A percentile compares a stretch with the other conserved stretches of the same genome.
These are phyloP conservation scores for Asterophora lycoperdoides DNA, from an alignment of 768 basidiomycete species.

Conservation along the genomic window DNA sequence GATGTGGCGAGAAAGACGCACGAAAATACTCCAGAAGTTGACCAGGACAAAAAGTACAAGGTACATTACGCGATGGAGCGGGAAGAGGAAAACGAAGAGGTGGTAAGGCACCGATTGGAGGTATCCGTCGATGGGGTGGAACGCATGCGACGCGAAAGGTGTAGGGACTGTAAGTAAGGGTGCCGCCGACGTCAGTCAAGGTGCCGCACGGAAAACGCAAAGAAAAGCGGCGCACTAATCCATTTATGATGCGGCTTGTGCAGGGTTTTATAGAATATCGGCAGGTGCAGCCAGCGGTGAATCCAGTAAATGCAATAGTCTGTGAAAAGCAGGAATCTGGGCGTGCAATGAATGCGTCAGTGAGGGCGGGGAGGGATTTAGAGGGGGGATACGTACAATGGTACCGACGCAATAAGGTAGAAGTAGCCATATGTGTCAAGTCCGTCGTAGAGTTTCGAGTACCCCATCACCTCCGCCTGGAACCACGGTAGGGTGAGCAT, in stretches of 20 bases:
- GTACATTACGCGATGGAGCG: constrained; percentile 81
- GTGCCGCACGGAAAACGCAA: not conserved
- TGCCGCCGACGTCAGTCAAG: constrained; percentile 3
- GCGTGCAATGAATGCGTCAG: not conserved
- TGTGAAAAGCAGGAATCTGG: constrained; percentile 78
- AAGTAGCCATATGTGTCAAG: constrained; percentile 75
- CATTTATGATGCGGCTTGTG: constrained; percentile 99
- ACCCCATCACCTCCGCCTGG: constrained; percentile 84
- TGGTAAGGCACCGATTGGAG: constrained; percentile 95
- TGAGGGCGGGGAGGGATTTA: not conserved
- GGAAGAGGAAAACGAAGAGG: constrained; percentile 85
- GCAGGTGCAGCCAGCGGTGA: constrained; percentile 87
- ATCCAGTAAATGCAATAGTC: constrained; percentile 96
- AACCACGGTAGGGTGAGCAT: constrained; percentile 92
- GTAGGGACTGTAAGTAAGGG: constrained; percentile 69
- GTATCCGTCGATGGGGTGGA: constrained; percentile 95
- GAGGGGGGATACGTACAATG: constrained; percentile 47
- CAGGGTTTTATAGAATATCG: constrained; percentile 79
- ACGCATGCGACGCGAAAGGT: constrained; percentile 95
- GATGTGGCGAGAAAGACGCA: constrained; percentile 33
- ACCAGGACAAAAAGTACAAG: constrained; percentile 85
- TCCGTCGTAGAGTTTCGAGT: constrained; percentile 73
- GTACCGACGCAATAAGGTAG: constrained; percentile 64
- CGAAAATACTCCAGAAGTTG: constrained; percentile 92
- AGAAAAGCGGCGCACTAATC: constrained; percentile 64